These are phyloP conservation scores for Lodderomyces oxycetoniae DNA, from an alignment of 1,139 yeast species.

Conservation along the genomic window DNA sequence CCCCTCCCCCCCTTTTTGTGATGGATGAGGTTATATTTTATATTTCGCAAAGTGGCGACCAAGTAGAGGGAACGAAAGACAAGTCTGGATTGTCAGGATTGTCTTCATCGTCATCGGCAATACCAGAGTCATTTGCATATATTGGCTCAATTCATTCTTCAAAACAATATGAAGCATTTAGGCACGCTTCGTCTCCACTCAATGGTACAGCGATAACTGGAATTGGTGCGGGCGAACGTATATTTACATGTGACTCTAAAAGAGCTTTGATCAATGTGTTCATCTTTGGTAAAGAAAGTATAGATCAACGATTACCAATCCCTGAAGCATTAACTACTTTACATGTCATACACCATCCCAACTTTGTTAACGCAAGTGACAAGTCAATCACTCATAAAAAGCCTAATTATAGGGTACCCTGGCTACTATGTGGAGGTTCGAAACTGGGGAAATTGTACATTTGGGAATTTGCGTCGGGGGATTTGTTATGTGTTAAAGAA, in stretches of 20 bases:
- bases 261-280: conserved; percentile 77
- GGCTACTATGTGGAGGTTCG: conserved; percentile 72
- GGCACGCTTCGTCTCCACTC: conserved; percentile 48
- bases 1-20: too few relatives aligned
- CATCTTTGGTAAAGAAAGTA: conserved; percentile 71
- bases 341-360: conserved; percentile 40
- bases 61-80: conserved; percentile 44
- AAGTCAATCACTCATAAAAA: conserved; percentile 9
- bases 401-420: conserved; percentile 48
- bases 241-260: conserved; percentile 59
- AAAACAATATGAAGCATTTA: conserved; percentile 45
- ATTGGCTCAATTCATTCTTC: conserved; percentile 49
- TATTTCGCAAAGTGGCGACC: conserved; percentile 44
- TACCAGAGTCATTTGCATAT: conserved; percentile 45
- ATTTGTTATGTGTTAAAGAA: conserved; percentile 65
- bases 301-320: conserved; percentile 77
- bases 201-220: conserved; percentile 47
- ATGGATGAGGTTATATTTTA: conserved; percentile 65
- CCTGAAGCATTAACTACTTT: conserved; percentile 75
- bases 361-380: conserved; percentile 2
- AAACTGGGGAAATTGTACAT: conserved; percentile 68
- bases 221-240: conserved; percentile 39
- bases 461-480: conserved; percentile 86
- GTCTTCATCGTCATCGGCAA: too few relatives aligned
- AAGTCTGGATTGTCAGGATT: too few relatives aligned